phyloP scores from a whole-genome alignment of 805 yeast genomes.

The Priceomyces castillae region DNA sequence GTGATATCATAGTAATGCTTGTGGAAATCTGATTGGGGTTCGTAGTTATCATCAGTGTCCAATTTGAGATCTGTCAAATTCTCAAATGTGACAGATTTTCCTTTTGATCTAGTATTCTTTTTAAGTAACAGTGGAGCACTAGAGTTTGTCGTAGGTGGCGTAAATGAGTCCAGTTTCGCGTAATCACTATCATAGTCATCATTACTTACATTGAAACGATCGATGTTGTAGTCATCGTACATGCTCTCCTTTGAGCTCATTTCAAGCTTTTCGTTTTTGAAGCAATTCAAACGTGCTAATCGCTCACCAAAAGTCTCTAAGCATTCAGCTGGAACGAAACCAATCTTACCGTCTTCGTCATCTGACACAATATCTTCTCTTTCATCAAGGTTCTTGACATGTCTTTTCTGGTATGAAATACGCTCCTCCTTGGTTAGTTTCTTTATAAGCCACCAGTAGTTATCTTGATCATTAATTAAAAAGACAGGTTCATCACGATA shows the following conservation, averaged over 20 bases:
- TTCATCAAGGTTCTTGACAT: constrained; percentile 9
- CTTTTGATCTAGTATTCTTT: constrained; percentile 9
- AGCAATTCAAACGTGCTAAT: constrained; percentile 86
- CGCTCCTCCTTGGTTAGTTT: constrained; percentile 36
- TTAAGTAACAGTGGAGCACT: background rate
- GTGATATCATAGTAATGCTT: constrained; percentile 19
- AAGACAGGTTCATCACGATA: constrained; percentile 78
- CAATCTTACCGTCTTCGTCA: constrained; percentile 67
- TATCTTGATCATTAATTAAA: constrained; percentile 81
- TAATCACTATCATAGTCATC: constrained; percentile 1
- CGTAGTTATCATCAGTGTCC: constrained; percentile 18
- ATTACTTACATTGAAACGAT: background rate
- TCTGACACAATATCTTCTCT: constrained; percentile 19
- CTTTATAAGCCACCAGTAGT: constrained; percentile 93
- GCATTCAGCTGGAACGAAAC: constrained; percentile 96
- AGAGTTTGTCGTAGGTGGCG: background rate
- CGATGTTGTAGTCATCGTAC: background rate
- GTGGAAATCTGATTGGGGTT: constrained; percentile 13
- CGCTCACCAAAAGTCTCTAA: constrained; percentile 90
- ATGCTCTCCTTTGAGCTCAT: constrained; percentile 15
- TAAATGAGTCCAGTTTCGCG: background rate
- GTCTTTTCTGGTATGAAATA: constrained; percentile 23
- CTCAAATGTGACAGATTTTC: constrained; percentile 42
- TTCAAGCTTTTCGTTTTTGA: constrained; percentile 79
- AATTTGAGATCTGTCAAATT: constrained; percentile 27